Percentiles rank a stretch among this genome's conserved stretches.
Conservation (phyloP, 306 rosid species). For the Fagus sylvatica region DNA sequence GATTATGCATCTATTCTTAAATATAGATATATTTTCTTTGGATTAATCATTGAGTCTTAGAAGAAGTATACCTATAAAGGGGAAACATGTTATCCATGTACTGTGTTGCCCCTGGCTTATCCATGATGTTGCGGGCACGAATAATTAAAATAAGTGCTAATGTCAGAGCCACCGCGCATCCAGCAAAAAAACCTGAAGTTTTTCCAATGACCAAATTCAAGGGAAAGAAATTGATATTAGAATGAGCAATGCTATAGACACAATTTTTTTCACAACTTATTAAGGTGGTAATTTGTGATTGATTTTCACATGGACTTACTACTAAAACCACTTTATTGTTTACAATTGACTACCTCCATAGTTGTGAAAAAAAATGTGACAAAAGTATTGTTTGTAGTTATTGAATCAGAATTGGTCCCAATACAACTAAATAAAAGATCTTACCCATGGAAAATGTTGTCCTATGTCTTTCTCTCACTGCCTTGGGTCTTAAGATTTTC, state of each 20-base stretch:
- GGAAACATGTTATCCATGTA: slow-evolving; percentile 81
- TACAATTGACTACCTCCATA: too few relatives aligned
- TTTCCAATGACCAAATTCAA: slow-evolving; percentile 2
- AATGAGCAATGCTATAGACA: too few relatives aligned
- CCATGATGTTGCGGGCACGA: slow-evolving; percentile 35
- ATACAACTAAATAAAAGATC: background rate
- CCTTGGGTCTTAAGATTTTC: slow-evolving; percentile 56
- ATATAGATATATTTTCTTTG: too few relatives aligned
- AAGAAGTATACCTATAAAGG: slow-evolving; percentile 52
- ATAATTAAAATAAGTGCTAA: slow-evolving; percentile 50
- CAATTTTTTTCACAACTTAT: too few relatives aligned
- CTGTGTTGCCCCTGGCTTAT: slow-evolving; percentile 19
- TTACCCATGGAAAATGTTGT: slow-evolving; percentile 61
- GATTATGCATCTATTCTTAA: too few relatives aligned
- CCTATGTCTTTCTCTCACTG: slow-evolving; percentile 58
- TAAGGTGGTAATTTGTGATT: too few relatives aligned
- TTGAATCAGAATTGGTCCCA: too few relatives aligned
- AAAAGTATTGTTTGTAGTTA: too few relatives aligned
- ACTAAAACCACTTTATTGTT: too few relatives aligned
- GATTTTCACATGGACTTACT: too few relatives aligned
- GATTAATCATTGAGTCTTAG: background rate
- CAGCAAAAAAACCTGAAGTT: slow-evolving; percentile 66
- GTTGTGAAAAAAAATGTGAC: too few relatives aligned
- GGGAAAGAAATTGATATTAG: background rate
- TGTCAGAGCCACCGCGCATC: slow-evolving; percentile 55